These are phyloP conservation scores for Earliella scabrosa DNA, from an alignment of 1,284 basidiomycete species.

Conservation along the genomic window DNA sequence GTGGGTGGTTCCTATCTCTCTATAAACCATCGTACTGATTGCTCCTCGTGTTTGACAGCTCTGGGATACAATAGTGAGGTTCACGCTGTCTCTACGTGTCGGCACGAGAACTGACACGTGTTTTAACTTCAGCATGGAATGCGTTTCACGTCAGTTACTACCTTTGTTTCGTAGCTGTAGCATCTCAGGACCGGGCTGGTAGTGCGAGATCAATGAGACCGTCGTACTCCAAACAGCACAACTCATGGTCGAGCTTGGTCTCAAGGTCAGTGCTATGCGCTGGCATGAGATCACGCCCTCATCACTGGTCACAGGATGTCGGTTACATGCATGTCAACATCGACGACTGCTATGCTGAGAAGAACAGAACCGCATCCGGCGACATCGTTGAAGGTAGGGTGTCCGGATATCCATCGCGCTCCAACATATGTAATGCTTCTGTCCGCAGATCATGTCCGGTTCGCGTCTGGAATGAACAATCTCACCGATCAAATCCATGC, in stretches of 20 bases:
- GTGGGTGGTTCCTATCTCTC: background rate
- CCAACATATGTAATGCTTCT: background rate
- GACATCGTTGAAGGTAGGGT: constrained; percentile 38
- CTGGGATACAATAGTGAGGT: constrained; percentile 40
- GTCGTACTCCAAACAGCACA: constrained; percentile 40
- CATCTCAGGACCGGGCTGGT: background rate
- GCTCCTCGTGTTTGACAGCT: constrained; percentile 15
- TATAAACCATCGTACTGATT: background rate
- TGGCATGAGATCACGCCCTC: too few relatives aligned
- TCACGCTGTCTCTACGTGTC: background rate
- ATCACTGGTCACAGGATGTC: too few relatives aligned
- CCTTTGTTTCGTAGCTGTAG: too few relatives aligned
- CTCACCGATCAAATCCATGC: constrained; percentile 49
- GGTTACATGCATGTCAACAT: constrained; percentile 44
- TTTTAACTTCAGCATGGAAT: constrained; percentile 36
- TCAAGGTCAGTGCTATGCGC: constrained; percentile 31
- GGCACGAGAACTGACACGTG: background rate
- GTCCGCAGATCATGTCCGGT: constrained; percentile 34
- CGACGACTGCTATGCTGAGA: constrained; percentile 46
- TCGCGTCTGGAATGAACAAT: constrained; percentile 49
- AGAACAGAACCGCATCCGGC: constrained; percentile 37
- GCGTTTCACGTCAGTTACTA: constrained; percentile 31
- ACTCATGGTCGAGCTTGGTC: constrained; percentile 40
- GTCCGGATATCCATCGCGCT: background rate
- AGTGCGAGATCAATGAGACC: constrained; percentile 44